Percentiles rank a stretch among this genome's conserved stretches.
Conservation (phyloP, 169 alveolate species). For the Plasmodium vinckei region DNA sequence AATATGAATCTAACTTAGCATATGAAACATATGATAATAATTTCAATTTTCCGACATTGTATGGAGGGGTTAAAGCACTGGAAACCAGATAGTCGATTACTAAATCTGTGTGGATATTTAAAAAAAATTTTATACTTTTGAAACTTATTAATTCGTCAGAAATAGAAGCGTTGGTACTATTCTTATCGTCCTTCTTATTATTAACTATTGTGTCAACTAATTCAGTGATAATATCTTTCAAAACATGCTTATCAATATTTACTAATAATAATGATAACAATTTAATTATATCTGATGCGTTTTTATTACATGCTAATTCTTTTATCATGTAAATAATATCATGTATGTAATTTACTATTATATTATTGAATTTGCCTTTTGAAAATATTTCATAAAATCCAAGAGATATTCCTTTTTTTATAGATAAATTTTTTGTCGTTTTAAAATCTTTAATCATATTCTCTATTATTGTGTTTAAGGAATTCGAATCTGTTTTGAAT, state of each 20-base stretch:
- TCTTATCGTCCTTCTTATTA: not conserved
- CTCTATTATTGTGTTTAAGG: slow-evolving; percentile 46
- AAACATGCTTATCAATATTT: slow-evolving; percentile 25
- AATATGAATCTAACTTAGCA: slow-evolving; percentile 29
- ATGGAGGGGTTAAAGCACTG: slow-evolving; percentile 48
- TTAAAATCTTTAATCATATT: slow-evolving; percentile 68
- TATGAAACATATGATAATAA: slow-evolving; percentile 47
- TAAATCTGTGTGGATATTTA: slow-evolving; percentile 65
- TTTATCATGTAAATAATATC: slow-evolving; percentile 67
- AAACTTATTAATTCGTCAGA: slow-evolving; percentile 39
- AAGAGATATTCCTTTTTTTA: slow-evolving; percentile 56
- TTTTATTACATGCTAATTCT: slow-evolving; percentile 65
- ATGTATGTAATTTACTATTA: slow-evolving; percentile 39
- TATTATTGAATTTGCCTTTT: slow-evolving; percentile 32
- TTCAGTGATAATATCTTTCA: slow-evolving; percentile 43
- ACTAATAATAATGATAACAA: slow-evolving; percentile 30
- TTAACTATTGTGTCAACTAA: slow-evolving; percentile 14
- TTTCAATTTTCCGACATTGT: slow-evolving; percentile 40
- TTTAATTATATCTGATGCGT: slow-evolving; percentile 44
- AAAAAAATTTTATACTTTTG: slow-evolving; percentile 61
- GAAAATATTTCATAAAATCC: slow-evolving; percentile 77
- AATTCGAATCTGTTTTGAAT: slow-evolving; percentile 43
- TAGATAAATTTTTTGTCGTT: slow-evolving; percentile 42
- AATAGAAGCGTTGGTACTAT: slow-evolving; percentile 16
- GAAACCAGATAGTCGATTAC: slow-evolving; percentile 35